Evolutionary conservation across 257 asterid genomes (phyloP).

Genomic region (Solanum clarkiae): DNA sequence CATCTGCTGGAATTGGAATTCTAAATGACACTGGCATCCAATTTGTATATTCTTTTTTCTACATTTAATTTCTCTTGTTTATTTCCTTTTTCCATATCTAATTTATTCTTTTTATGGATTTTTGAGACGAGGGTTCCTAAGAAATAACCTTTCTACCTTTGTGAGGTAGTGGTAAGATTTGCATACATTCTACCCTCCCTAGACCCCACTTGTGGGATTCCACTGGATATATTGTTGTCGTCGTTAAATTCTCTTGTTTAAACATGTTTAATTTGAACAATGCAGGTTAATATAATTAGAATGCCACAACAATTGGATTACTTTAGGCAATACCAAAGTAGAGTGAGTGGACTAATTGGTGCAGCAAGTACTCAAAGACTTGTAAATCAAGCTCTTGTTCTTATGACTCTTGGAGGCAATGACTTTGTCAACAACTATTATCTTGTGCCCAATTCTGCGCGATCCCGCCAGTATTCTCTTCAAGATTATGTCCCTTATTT

Average conservation of each 20-base stretch:
- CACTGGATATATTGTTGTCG: no score
- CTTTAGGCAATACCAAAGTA: constrained; percentile 47
- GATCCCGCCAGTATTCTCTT: constrained; percentile 54
- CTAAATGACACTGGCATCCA: constrained; percentile 82
- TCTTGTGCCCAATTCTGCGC: constrained; percentile 52
- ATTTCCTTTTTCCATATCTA: no score
- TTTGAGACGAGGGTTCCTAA: no score
- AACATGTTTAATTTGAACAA: neutral
- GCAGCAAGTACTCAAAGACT: constrained; percentile 21
- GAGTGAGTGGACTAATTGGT: constrained; percentile 49
- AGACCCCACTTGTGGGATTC: no score
- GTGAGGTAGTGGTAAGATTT: no score
- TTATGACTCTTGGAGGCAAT: constrained; percentile 78
- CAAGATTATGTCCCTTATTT: constrained; percentile 46
- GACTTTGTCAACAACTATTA: constrained; percentile 85
- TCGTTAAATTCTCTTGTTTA: neutral
- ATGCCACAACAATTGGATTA: constrained; percentile 42
- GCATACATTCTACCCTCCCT: no score
- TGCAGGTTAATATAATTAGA: constrained; percentile 64
- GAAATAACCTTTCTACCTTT: no score
- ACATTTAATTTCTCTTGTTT: neutral
- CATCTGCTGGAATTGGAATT: constrained; percentile 79
- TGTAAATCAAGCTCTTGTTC: constrained; percentile 52
- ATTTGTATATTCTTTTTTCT: constrained; percentile 25
- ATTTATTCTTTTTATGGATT: no score